Percentiles rank a stretch among this genome's conserved stretches.
Conservation (phyloP, 352 stramenopile genomes). For the Pythium plurisporium region DNA sequence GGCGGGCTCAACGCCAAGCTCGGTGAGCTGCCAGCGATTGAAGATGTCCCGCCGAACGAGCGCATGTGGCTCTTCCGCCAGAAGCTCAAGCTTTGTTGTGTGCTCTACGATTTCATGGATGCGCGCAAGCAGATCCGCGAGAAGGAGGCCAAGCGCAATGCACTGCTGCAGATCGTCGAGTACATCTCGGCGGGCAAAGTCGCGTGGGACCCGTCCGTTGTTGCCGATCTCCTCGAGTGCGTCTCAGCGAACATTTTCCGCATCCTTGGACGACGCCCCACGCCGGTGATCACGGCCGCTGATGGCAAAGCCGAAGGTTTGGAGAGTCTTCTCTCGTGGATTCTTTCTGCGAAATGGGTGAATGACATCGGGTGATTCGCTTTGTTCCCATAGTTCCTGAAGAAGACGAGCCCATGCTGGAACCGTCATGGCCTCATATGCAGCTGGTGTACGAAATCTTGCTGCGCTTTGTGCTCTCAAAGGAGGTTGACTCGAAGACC, state of each 20-base stretch:
- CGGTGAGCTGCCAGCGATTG: conserved; percentile 46
- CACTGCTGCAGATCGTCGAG: conserved; percentile 96
- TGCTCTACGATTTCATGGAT: conserved; percentile 56
- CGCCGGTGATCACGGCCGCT: conserved; percentile 64
- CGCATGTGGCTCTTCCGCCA: conserved; percentile 62
- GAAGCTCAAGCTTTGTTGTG: conserved; percentile 59
- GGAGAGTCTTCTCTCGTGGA: too few species aligned
- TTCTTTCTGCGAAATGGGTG: too few species aligned
- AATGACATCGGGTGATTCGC: too few species aligned
- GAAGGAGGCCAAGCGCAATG: conserved; percentile 92
- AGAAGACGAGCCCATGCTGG: conserved; percentile 86
- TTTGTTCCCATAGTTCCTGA: conserved; percentile 43
- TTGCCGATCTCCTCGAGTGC: conserved; percentile 67
- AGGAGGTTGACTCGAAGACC: conserved; percentile 96
- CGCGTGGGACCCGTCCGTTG: conserved; percentile 41
- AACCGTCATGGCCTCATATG: conserved; percentile 95
- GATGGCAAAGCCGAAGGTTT: conserved; percentile 52
- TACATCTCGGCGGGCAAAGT: conserved; percentile 91
- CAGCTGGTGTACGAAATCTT: conserved; percentile 99
- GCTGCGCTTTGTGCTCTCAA: conserved; percentile 96
- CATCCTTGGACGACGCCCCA: conserved; percentile 62
- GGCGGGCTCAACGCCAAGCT: conserved; percentile 35
- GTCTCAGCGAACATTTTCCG: conserved; percentile 88
- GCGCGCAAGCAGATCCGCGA: conserved; percentile 56
- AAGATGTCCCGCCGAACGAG: conserved; percentile 48